Conservation (phyloP, 169 alveolate genomes). For the Eimeria necatrix region DNA sequence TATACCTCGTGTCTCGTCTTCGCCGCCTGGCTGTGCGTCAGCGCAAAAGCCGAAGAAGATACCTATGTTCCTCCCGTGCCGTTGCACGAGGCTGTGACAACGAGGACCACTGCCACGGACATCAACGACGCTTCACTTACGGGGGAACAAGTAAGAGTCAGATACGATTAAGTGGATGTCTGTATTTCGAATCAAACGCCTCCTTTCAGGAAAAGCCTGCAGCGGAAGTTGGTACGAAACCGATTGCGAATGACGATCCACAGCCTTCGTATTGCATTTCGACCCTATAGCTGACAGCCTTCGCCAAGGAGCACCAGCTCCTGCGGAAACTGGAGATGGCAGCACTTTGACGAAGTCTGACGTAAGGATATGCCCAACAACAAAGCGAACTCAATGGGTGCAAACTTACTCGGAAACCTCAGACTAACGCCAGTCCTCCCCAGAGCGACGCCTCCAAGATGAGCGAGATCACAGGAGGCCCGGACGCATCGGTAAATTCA, state of each 20-base stretch:
- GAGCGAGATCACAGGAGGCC: constrained; percentile 59
- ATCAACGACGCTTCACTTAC: constrained; percentile 69
- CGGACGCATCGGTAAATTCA: constrained; percentile 29
- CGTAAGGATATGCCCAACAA: not conserved
- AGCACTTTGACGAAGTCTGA: constrained; percentile 28
- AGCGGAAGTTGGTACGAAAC: constrained; percentile 43
- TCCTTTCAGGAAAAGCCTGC: constrained; percentile 35
- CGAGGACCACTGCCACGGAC: constrained; percentile 51
- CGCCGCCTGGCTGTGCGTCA: constrained; percentile 75
- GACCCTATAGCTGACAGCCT: constrained; percentile 58
- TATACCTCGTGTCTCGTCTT: constrained; percentile 55
- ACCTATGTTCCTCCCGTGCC: constrained; percentile 61
- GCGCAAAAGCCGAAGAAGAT: constrained; percentile 64
- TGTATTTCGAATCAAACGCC: too few relatives aligned
- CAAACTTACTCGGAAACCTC: not conserved
- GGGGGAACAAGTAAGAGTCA: constrained; percentile 18
- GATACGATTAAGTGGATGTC: not conserved
- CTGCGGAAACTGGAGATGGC: constrained; percentile 34
- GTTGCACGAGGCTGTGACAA: constrained; percentile 71
- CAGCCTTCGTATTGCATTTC: not conserved
- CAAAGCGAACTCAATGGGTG: not conserved
- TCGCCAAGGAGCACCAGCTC: constrained; percentile 70
- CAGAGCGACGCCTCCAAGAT: constrained; percentile 53
- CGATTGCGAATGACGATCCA: not conserved
- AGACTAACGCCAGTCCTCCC: constrained; percentile 33